A percentile compares a stretch with the other conserved stretches of the same genome.
These are phyloP conservation scores for Antarctomyces pellizariae DNA, from an alignment of 495 filamentous ascomycete species.

Conservation along the genomic window DNA sequence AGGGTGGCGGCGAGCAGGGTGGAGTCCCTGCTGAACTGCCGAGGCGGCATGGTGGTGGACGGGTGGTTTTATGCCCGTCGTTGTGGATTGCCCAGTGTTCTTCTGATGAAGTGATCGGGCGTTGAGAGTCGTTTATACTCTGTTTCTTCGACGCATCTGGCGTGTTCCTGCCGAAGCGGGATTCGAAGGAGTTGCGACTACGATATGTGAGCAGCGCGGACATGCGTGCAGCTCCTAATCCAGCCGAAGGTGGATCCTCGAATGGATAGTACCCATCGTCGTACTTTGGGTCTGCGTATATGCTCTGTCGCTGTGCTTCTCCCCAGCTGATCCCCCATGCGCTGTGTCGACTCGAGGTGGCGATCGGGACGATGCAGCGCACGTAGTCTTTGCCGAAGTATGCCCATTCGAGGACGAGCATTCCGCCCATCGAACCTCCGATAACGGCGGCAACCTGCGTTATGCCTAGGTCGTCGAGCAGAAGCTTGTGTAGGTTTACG, in stretches of 20 bases:
- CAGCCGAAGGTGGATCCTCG: constrained; percentile 58
- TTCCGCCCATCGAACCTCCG: constrained; percentile 95
- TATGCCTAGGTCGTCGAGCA: constrained; percentile 78
- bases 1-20: too few relatives aligned
- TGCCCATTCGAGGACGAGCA: constrained; percentile 90
- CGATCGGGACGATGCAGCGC: constrained; percentile 73
- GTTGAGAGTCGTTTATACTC: constrained; percentile 44
- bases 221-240: constrained; percentile 90
- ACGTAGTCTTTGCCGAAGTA: constrained; percentile 94
- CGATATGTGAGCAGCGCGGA: constrained; percentile 86
- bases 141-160: constrained; percentile 63
- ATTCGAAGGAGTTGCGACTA: constrained; percentile 88
- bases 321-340: constrained; percentile 99
- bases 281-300: constrained; percentile 96
- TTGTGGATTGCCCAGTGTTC: constrained; percentile 91
- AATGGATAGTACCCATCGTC: constrained; percentile 87
- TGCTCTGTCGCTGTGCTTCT: constrained; percentile 90
- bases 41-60: constrained; percentile 8
- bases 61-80: constrained; percentile 54
- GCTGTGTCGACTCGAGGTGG: constrained; percentile 81
- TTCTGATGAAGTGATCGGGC: constrained; percentile 41
- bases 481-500: constrained; percentile 81
- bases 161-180: constrained; percentile 78
- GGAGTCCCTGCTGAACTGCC: constrained; percentile 3
- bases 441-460: constrained; percentile 70